Evolutionary conservation across 805 yeast species (phyloP), one percentile per base, ranked within the genome.

Genomic region (Ogataea zsoltii): DNA sequence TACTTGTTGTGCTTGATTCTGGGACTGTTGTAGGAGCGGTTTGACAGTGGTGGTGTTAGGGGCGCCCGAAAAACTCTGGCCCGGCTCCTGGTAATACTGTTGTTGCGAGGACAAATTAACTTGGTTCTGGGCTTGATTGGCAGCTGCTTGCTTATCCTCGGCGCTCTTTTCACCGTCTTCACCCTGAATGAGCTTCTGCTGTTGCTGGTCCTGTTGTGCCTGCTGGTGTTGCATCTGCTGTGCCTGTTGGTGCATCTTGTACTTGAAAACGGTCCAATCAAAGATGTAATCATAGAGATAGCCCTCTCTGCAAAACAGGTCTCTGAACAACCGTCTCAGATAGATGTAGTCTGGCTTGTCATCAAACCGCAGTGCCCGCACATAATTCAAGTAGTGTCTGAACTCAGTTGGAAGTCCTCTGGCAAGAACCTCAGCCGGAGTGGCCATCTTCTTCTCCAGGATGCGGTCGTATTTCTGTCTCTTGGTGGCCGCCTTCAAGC

Each of bases 401-500:
- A 92, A 92, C 70, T 92, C 97, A 41, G 77, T 75, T 16, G 99
- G 99, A 56, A 94, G 77, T 7, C 98, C 98, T 60, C 88, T 82
- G 52, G 97, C 91, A 58, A 92, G 77, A 12, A 82, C 78, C 61
- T 88, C 94, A 33, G 91, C 80, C 19, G 96, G 85, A 7, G 96
- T 88, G 40, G 95, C 82, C 81, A 91, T 82, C 68, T 92, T 92
- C 74, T 88, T 88, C 66, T 92, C 97, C 83, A 92, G 83, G 58
- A 92, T 94, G 51, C 97, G 80, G 70, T 92, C 97, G 69, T 92
- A 92, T 70, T 94, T 92, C 68, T 92, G 97, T 71, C 96, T 88
- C 72, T 92, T 92, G 13, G 97, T 89, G 19, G 92, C 94, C 32
- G 98, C 99, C 69, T 90, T 90, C 61, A 92, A 78, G 3, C 99